These are phyloP conservation scores for Teratosphaeria pseudoeucalypti DNA, from an alignment of 2,329 filamentous ascomycete genomes.

Conservation along the genomic window DNA sequence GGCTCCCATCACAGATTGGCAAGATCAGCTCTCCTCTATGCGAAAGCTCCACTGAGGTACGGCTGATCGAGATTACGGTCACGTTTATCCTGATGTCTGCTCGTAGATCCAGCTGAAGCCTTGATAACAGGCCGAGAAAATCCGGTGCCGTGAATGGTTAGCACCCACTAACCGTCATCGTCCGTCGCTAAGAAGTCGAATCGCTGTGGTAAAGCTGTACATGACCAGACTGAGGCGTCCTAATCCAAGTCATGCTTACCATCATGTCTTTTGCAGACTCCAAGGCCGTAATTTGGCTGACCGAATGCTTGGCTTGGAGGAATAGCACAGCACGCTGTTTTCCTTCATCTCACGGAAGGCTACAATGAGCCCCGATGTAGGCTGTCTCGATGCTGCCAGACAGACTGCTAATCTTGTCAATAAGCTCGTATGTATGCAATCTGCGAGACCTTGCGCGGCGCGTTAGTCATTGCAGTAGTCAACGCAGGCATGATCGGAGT, in stretches of 20 bases:
- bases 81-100: constrained; percentile 30
- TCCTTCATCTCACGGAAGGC: constrained; percentile 19
- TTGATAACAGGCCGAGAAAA: constrained; percentile 34
- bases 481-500: neutral
- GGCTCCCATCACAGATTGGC: constrained; percentile 44
- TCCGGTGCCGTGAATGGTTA: constrained; percentile 17
- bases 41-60: constrained; percentile 34
- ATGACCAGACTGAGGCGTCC: neutral
- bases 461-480: neutral
- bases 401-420: neutral
- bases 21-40: no score
- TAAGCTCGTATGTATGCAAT: neutral
- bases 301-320: constrained; percentile 16
- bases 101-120: constrained; percentile 35
- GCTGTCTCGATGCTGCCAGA: neutral
- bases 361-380: constrained; percentile 34
- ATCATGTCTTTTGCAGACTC: constrained; percentile 19
- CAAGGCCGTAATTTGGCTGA: constrained; percentile 11
- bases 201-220: neutral
- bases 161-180: constrained; percentile 13
- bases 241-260: neutral
- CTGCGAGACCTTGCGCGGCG: neutral
- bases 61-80: constrained; percentile 33
- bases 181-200: constrained; percentile 19
- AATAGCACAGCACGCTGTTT: constrained; percentile 23